Conservation (phyloP, 257 asterid genomes). For the Ilex aquifolium region DNA sequence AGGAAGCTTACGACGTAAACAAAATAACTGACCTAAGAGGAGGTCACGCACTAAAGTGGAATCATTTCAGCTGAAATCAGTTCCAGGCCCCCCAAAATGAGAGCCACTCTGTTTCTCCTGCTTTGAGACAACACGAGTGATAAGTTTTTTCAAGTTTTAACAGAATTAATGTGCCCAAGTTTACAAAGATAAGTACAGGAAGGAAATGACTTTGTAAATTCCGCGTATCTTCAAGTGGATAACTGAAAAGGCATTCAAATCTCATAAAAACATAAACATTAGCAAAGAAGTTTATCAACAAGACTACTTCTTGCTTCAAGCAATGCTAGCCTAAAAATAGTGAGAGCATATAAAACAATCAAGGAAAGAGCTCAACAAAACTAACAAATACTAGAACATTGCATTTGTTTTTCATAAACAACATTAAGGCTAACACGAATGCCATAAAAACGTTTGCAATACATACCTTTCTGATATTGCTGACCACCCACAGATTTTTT, state of each 20-base stretch:
- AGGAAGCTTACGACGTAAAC: conserved; percentile 47
- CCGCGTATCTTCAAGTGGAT: conserved; percentile 40
- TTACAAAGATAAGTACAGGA: conserved; percentile 46
- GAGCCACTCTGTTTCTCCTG: conserved; percentile 90
- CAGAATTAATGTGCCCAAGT: conserved; percentile 46
- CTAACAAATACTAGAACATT: neutral
- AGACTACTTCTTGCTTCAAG: conserved; percentile 25
- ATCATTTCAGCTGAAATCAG: conserved; percentile 90
- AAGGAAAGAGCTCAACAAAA: conserved; percentile 14
- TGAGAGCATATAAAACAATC: conserved; percentile 22
- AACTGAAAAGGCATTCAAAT: conserved; percentile 37
- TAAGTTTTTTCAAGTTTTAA: conserved; percentile 53
- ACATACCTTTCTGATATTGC: conserved; percentile 45
- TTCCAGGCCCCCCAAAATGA: conserved; percentile 92
- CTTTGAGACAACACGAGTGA: conserved; percentile 82
- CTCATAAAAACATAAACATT: conserved; percentile 36
- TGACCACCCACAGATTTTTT: conserved; percentile 50
- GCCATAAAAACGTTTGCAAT: neutral
- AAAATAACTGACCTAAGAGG: conserved; percentile 81
- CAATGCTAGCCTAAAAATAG: conserved; percentile 16
- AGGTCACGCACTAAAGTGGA: conserved; percentile 86
- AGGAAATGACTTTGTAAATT: conserved; percentile 50
- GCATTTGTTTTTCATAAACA: no score
- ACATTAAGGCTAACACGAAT: no score
- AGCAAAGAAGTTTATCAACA: conserved; percentile 18